Evolutionary conservation across 495 filamentous ascomycete genomes (phyloP).

Genomic region (Amniculicola lignicola): DNA sequence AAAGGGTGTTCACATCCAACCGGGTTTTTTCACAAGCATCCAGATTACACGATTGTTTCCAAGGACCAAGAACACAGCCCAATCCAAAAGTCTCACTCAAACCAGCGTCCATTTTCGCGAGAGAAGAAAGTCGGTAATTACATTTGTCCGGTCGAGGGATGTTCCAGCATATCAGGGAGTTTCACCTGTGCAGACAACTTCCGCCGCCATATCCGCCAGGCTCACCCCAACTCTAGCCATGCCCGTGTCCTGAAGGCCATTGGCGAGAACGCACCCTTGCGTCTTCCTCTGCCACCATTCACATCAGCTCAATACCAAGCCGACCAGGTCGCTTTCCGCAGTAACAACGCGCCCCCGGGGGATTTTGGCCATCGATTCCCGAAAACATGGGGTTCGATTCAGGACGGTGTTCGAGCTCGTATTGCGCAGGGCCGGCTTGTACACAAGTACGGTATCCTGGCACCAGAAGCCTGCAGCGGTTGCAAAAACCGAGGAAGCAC

Average conservation of each 20-base stretch:
- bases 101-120: background rate
- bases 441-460: background rate
- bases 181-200: background rate
- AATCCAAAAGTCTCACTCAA: background rate
- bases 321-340: background rate
- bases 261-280: background rate
- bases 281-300: background rate
- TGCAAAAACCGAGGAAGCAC: background rate
- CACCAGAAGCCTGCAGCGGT: background rate
- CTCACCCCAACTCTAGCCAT: background rate
- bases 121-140: background rate
- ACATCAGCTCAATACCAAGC: background rate
- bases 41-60: background rate
- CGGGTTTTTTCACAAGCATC: background rate
- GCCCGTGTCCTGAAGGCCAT: background rate
- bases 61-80: background rate
- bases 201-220: background rate
- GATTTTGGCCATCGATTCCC: background rate
- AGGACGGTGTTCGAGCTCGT: background rate
- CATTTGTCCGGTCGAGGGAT: background rate
- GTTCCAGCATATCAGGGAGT: background rate
- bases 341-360: background rate
- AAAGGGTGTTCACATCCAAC: background rate
- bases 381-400: background rate
- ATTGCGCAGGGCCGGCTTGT: background rate